Percentiles rank a stretch among this genome's conserved stretches.
These are phyloP conservation scores for Bolboschoenoplectus hybrid DNA, from an alignment of 202 grass and related monocot genomes.

Conservation along the genomic window DNA sequence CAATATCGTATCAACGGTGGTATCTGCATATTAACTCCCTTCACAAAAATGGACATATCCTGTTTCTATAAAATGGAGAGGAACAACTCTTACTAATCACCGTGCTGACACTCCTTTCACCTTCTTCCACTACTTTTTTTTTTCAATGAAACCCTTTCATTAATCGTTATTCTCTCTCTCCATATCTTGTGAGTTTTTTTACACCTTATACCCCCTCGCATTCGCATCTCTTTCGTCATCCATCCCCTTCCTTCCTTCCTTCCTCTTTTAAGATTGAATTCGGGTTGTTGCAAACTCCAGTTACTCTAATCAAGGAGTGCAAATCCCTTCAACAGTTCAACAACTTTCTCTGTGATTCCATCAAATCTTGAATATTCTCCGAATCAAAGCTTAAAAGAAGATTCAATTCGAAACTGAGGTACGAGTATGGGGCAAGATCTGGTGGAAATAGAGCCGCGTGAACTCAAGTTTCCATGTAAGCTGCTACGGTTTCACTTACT, in stretches of 20 bases:
- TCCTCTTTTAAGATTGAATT: conserved; percentile 3
- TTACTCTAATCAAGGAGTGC: neutral
- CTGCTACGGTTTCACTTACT: neutral
- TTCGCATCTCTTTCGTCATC: neutral
- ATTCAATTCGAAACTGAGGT: neutral
- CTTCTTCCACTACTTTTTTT: neutral
- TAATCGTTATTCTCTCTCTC: neutral
- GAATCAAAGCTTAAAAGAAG: neutral
- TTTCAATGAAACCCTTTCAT: neutral
- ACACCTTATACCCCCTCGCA: neutral
- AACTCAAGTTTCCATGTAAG: conserved; percentile 98
- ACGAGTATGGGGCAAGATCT: conserved; percentile 69
- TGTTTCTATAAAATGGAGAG: neutral
- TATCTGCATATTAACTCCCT: too few relatives aligned
- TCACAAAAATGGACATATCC: neutral
- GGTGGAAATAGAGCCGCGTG: conserved; percentile 77
- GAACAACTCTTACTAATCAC: neutral
- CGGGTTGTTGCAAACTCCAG: neutral
- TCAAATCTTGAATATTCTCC: conserved; percentile 1
- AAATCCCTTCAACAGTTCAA: neutral
- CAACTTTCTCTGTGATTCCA: neutral
- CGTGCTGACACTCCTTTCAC: neutral
- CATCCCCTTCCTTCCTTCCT: neutral
- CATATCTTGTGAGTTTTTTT: neutral
- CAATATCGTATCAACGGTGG: too few relatives aligned